phyloP scores from a whole-genome alignment of 495 filamentous ascomycete genomes.

The Xylaria intraflava region DNA sequence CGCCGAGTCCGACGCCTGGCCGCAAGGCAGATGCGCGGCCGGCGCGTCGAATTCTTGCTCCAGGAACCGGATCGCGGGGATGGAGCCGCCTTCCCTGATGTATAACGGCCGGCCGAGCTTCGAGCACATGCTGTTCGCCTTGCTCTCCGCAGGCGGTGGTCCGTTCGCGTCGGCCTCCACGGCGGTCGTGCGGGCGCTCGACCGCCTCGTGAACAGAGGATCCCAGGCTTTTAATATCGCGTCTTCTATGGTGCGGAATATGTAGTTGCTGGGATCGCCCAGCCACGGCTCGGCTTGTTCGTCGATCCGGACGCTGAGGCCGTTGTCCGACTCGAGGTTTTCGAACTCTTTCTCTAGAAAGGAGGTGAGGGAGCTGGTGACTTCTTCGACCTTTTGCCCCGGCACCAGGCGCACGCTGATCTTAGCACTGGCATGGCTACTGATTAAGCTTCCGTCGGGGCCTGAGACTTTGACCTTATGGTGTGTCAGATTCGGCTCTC shows the following conservation, averaged over 20 bases:
- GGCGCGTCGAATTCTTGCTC: constrained; percentile 93
- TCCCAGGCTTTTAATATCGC: constrained; percentile 83
- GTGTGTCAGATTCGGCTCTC: constrained; percentile 89
- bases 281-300: constrained; percentile 95
- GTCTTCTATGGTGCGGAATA: constrained; percentile 81
- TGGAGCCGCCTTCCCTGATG: constrained; percentile 91
- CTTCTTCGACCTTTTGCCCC: constrained; percentile 73
- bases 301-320: constrained; percentile 74
- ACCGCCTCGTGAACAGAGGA: constrained; percentile 24
- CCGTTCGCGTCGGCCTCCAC: neutral
- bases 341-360: constrained; percentile 69
- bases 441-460: constrained; percentile 80
- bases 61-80: constrained; percentile 86
- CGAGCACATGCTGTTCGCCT: constrained; percentile 5
- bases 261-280: constrained; percentile 81
- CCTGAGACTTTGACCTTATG: constrained; percentile 89
- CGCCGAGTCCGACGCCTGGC: constrained; percentile 88
- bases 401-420: constrained; percentile 90
- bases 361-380: constrained; percentile 56
- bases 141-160: neutral
- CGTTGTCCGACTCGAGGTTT: constrained; percentile 68
- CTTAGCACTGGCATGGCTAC: constrained; percentile 73
- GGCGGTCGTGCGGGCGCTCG: neutral
- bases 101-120: constrained; percentile 61
- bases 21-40: constrained; percentile 89